Base-by-base conservation (phyloP, 352 stramenopile species). In the Elongisporangium prolatum region DNA sequence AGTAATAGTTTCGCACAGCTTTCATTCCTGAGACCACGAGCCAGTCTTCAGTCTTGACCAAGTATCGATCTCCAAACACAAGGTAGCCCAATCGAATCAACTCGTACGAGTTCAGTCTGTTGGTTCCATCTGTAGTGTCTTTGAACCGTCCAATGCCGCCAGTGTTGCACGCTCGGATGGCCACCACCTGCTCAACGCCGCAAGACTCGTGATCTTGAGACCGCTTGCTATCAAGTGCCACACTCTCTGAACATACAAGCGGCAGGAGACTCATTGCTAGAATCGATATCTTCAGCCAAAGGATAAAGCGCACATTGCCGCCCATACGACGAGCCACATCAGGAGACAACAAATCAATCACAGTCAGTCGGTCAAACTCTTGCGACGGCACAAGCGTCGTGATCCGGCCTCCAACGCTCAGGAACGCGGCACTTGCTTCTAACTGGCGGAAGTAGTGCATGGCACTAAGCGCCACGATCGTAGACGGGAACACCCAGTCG, bases 31-130 rank as follows among this genome's bases (percentile, higher is more conserved):
- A 55, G 18, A 64, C 22, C 18, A 55, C 16, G 21, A 56, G 28
- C 60, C 60, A 66, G 37, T 66, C 60, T 14, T 38, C 50, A 18
- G 56, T 54, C 13, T 48, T 38, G 14, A 65, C 37, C 18, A 60
- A 22, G 25, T 48, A 65, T 21, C 47, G n/a, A 1, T 24, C 25
- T 16, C 44, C 53, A 49, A 56, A 53, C 20, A 65, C 59, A 7
- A 65, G 9, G 16, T 65, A 65, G 8, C 54, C 54, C 28, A 65
- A 38, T 7, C 59, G 59, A 47, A 59, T 48, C 7, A 65, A 54
- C 48, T 65, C 59, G 48, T 65, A 65, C 5, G 52, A 48, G 4
- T 37, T 56, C 40, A 65, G 2, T 16, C 24, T 14, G 14, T 11
- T 60, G 5, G 13, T 21, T 17, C 16, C 28, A 38, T 38, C 2